Conservation (phyloP, 176 grass and related monocot genomes). For the Musa schizocarpa region DNA sequence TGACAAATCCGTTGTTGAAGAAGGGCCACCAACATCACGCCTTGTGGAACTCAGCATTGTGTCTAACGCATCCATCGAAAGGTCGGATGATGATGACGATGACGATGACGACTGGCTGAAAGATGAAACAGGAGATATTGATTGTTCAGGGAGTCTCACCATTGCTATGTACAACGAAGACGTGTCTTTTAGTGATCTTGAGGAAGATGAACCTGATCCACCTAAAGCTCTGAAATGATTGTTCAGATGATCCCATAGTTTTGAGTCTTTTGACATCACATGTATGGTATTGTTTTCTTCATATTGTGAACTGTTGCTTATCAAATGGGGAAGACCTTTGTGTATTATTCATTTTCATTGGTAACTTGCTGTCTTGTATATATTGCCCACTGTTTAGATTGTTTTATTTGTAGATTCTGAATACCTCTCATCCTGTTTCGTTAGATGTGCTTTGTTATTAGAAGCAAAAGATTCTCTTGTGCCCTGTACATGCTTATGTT, state of each 20-base stretch:
- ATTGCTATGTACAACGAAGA: constrained; percentile 55
- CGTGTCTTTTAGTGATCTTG: constrained; percentile 79
- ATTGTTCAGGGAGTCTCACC: constrained; percentile 14
- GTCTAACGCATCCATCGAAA: constrained; percentile 25
- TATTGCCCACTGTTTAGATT: not conserved
- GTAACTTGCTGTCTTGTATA: not conserved
- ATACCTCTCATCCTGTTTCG: too few species aligned
- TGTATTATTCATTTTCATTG: not conserved
- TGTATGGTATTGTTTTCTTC: not conserved
- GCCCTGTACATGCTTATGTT: too few species aligned
- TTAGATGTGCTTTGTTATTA: too few species aligned
- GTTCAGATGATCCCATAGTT: not conserved
- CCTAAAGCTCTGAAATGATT: not conserved
- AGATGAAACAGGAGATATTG: constrained; percentile 31
- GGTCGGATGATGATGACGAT: constrained; percentile 16
- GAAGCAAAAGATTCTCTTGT: too few species aligned
- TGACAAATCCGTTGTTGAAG: constrained; percentile 31
- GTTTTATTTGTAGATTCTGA: too few species aligned
- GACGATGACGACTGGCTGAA: constrained; percentile 56
- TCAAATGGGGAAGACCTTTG: not conserved
- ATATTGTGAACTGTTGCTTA: not conserved
- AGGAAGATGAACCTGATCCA: constrained; percentile 41
- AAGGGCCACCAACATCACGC: constrained; percentile 10
- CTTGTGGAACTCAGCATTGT: constrained; percentile 16
- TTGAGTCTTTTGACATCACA: not conserved